Conservation (phyloP, 805 yeast genomes). For the Spathaspora gorwiae region DNA sequence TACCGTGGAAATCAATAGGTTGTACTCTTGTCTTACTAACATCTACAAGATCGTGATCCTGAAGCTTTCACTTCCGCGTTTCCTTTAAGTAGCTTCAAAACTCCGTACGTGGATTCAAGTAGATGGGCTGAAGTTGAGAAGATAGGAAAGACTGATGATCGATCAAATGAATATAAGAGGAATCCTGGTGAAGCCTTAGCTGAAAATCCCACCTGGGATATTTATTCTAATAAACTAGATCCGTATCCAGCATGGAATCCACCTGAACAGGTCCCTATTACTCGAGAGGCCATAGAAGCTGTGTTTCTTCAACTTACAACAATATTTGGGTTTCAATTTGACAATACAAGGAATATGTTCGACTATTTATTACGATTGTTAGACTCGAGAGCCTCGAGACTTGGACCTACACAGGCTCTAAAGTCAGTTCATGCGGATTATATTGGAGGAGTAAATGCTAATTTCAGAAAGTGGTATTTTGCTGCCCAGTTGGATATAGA, state of each 20-base stretch:
- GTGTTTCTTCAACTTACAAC: conserved; percentile 49
- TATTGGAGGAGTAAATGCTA: conserved; percentile 66
- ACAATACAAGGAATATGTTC: conserved; percentile 62
- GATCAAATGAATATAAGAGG: conserved; percentile 16
- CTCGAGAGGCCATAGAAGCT: conserved; percentile 50
- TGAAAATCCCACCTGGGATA: conserved; percentile 39
- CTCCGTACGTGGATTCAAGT: conserved; percentile 40
- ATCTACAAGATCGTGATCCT: conserved; percentile 7
- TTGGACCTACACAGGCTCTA: conserved; percentile 53
- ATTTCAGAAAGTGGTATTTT: conserved; percentile 73
- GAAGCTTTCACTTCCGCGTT: conserved; percentile 7
- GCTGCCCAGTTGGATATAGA: conserved; percentile 66
- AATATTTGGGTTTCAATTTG: conserved; percentile 66
- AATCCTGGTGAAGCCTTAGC: conserved; percentile 33
- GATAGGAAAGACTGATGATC: conserved; percentile 27
- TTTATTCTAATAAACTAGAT: conserved; percentile 41
- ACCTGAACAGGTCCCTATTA: conserved; percentile 41
- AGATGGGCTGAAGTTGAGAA: conserved; percentile 40
- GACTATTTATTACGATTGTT: conserved; percentile 58
- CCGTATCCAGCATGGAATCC: conserved; percentile 55
- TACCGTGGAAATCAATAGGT: conserved; percentile 4
- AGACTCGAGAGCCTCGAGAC: conserved; percentile 67
- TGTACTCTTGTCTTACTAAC: conserved; percentile 2
- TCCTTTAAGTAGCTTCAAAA: conserved; percentile 38
- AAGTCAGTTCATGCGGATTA: conserved; percentile 66